These are phyloP conservation scores for Monosporascus sp. DNA, from an alignment of 2,329 filamentous ascomycete species.

Conservation along the genomic window DNA sequence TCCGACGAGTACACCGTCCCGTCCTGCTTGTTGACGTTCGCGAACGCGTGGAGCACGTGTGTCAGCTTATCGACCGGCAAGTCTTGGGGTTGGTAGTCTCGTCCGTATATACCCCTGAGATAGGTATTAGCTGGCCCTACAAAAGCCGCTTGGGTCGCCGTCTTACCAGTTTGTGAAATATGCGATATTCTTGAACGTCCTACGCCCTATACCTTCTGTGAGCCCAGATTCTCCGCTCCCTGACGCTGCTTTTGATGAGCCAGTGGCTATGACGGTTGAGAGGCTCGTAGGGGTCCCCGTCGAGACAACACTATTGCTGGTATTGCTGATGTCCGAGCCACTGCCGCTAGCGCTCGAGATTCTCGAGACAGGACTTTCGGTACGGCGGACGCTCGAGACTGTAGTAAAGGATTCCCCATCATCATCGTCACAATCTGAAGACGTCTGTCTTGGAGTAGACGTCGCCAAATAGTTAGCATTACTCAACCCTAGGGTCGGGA, in stretches of 20 bases:
- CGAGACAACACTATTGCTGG: background rate
- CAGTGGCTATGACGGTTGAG: background rate
- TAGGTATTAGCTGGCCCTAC: constrained; percentile 1
- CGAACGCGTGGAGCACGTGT: constrained; percentile 63
- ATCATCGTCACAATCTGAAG: background rate
- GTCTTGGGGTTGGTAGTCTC: constrained; percentile 60
- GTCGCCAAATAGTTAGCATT: no score
- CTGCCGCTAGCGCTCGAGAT: no score
- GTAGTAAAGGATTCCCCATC: background rate
- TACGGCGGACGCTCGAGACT: background rate
- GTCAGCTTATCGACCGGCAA: constrained; percentile 65
- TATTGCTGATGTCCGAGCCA: background rate
- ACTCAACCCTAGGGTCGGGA: constrained; percentile 2
- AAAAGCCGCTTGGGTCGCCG: background rate
- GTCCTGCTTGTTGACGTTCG: constrained; percentile 35
- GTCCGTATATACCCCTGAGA: constrained; percentile 34
- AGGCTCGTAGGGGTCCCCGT: background rate
- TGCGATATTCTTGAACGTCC: constrained; percentile 35
- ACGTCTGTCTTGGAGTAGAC: background rate
- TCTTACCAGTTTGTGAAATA: constrained; percentile 53
- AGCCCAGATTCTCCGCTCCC: background rate
- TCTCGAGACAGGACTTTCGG: background rate
- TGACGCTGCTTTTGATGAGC: background rate
- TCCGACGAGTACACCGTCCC: constrained; percentile 55
- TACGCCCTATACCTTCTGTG: background rate